Evolutionary conservation across 1,284 basidiomycete species (phyloP).

Genomic region (Rhodotorula sp.): DNA sequence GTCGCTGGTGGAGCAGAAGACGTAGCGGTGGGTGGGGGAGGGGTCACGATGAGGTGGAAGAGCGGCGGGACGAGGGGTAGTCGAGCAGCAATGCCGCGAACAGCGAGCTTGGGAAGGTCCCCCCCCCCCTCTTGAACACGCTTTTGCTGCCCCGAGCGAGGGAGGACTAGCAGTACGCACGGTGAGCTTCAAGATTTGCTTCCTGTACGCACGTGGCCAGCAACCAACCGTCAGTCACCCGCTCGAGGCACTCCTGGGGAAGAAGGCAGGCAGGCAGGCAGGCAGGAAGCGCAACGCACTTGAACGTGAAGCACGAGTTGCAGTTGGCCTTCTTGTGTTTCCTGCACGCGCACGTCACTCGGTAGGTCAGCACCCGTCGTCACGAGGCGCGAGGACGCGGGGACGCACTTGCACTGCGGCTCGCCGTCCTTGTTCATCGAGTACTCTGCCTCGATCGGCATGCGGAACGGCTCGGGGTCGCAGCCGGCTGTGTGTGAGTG

Average conservation of each 20-base stretch:
- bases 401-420: conserved; percentile 25
- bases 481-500: conserved; percentile 1
- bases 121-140: too few species aligned
- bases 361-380: background rate
- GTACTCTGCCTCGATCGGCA: conserved; percentile 19
- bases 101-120: too few species aligned
- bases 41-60: background rate
- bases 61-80: too few species aligned
- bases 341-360: background rate
- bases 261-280: background rate
- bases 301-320: conserved; percentile 20
- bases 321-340: conserved; percentile 33
- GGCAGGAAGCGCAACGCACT: background rate
- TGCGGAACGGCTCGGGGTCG: conserved; percentile 11
- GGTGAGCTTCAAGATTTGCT: conserved; percentile 32
- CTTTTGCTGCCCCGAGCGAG: too few species aligned
- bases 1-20: background rate
- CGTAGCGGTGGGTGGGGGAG: too few species aligned
- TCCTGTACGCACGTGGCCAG: background rate
- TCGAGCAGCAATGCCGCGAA: too few species aligned
- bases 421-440: conserved; percentile 31
- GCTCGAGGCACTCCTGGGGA: background rate
- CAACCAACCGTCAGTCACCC: background rate
- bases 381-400: too few species aligned
- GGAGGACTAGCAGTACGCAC: background rate